phyloP scores from a whole-genome alignment of 345 rosid species.

The Crucihimalaya himalaica region DNA sequence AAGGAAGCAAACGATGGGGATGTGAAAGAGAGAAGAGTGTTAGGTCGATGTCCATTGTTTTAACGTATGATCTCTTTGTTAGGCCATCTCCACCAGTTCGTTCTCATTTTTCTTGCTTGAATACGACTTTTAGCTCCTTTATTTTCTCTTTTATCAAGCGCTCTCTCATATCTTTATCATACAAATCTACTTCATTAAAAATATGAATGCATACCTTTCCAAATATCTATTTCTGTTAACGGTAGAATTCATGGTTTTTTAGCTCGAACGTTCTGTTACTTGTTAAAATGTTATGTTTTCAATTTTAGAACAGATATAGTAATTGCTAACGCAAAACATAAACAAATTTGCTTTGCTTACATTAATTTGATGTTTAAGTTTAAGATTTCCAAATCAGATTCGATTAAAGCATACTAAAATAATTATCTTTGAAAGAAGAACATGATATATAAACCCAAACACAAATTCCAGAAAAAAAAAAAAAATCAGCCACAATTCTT shows the following conservation, averaged over 20 bases:
- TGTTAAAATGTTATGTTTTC: background rate
- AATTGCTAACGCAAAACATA: background rate
- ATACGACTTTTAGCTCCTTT: slow-evolving; percentile 25
- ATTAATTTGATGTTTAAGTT: background rate
- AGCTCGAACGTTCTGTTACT: background rate
- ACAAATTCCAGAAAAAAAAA: background rate
- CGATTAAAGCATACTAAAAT: background rate
- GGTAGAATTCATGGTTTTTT: background rate
- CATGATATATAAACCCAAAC: background rate
- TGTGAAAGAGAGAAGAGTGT: slow-evolving; percentile 28
- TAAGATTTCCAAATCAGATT: background rate
- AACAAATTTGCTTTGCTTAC: background rate
- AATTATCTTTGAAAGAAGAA: background rate
- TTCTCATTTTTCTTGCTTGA: slow-evolving; percentile 30
- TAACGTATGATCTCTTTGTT: slow-evolving; percentile 29
- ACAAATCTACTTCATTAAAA: background rate
- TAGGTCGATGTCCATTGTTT: slow-evolving; percentile 39
- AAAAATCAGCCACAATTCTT: background rate
- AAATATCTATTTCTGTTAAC: background rate
- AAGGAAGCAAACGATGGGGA: slow-evolving; percentile 24
- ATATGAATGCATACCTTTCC: background rate
- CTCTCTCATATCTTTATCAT: background rate
- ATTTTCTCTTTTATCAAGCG: background rate
- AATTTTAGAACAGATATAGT: background rate
- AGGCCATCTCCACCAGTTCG: slow-evolving; percentile 28